Percentiles rank a stretch among this genome's conserved stretches.
These are phyloP conservation scores for Apophysomyces sp. DNA, from an alignment of 371 early-diverging fungal genomes.

Conservation along the genomic window DNA sequence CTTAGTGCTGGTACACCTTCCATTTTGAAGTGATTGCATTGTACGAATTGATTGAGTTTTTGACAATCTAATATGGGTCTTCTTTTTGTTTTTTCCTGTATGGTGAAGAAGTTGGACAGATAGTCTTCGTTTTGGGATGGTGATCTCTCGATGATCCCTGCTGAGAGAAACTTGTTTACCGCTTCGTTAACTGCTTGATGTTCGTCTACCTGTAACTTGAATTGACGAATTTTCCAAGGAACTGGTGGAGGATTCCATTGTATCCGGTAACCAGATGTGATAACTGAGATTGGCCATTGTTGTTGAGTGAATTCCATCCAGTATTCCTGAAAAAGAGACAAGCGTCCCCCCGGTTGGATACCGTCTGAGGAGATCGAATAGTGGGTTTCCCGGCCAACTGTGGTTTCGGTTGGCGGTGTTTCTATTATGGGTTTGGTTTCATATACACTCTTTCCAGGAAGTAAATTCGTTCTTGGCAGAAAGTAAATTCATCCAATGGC, in stretches of 20 bases:
- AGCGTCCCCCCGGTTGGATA: conserved; percentile 1
- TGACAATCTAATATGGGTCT: conserved; percentile 7
- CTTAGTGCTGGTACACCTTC: conserved; percentile 12
- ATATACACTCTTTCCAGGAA: no score
- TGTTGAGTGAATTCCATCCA: neutral
- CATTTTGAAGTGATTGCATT: conserved; percentile 13
- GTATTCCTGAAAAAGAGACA: neutral
- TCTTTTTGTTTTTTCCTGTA: conserved; percentile 5
- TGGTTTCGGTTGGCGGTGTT: no score
- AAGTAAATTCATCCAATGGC: no score
- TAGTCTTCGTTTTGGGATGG: neutral
- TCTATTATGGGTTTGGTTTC: no score
- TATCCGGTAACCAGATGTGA: neutral
- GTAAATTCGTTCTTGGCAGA: no score
- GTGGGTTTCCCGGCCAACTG: neutral
- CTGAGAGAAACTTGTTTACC: neutral
- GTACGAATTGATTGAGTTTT: neutral
- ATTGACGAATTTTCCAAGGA: neutral
- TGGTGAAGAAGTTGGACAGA: conserved; percentile 7
- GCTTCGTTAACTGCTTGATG: neutral
- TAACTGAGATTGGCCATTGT: neutral
- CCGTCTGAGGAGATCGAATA: neutral
- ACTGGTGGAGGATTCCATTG: neutral
- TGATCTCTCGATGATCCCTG: neutral
- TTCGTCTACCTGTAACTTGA: neutral